Conservation (phyloP, 441 rosid species). For the Jatropha multifida region DNA sequence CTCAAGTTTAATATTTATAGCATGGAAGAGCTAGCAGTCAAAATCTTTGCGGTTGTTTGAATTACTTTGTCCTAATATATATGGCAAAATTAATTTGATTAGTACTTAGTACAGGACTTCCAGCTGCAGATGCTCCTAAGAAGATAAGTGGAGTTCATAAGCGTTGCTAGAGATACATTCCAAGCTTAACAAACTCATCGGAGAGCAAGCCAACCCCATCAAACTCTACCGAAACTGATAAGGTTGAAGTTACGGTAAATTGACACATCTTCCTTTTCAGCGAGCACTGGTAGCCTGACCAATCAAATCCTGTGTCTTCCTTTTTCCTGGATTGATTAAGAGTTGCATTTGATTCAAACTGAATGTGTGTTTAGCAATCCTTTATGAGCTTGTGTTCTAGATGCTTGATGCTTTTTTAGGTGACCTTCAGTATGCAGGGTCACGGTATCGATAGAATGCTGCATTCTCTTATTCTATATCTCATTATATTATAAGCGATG, state of each 20-base stretch:
- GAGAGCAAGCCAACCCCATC: constrained; percentile 15
- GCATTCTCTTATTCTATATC: too few species aligned
- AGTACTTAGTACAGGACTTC: constrained; percentile 49
- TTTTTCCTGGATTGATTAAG: too few species aligned
- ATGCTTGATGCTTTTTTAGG: too few species aligned
- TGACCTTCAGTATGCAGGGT: too few species aligned
- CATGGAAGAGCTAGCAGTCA: constrained; percentile 3
- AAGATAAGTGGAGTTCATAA: constrained; percentile 93
- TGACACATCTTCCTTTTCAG: constrained; percentile 29
- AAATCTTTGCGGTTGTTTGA: background rate
- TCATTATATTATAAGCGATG: too few species aligned
- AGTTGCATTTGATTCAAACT: too few species aligned
- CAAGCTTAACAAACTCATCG: constrained; percentile 27
- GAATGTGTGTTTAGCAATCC: too few species aligned
- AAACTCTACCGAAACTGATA: constrained; percentile 27
- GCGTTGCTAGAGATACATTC: constrained; percentile 90
- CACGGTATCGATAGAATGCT: too few species aligned
- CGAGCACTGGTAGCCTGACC: too few species aligned
- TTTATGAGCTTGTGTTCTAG: too few species aligned
- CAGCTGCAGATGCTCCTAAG: constrained; percentile 71
- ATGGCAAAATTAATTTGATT: constrained; percentile 15
- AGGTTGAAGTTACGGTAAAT: constrained; percentile 42
- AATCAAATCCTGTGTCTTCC: too few species aligned
- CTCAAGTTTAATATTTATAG: background rate
- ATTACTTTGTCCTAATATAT: background rate